Evolutionary conservation across 2,329 filamentous ascomycete species (phyloP), one percentile per base, ranked within the genome.

Genomic region (Sordariomycetes sp.): DNA sequence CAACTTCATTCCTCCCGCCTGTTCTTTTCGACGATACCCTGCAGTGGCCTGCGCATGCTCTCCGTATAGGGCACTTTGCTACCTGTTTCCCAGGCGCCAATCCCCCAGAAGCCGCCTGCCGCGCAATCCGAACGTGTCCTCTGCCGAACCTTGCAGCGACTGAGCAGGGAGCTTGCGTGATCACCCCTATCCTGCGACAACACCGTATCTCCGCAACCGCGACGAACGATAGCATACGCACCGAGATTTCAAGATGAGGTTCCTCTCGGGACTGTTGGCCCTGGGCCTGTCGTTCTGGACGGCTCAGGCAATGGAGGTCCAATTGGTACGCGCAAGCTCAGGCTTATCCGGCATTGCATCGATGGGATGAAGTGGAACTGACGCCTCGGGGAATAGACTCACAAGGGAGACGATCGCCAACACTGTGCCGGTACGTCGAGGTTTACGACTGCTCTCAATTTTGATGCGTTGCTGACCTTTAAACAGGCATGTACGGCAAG

Each of bases 401-500:
- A 92, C 54, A 75, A 78, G 36, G 75, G 84, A 33, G 72, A 80
- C 23, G 83, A 90, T 51, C 71, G 78, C 51, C 84, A 94, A 64
- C 75, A 82, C 74, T 95, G 90, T 65, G 67, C 73, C 36, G 75
- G 70, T 73, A 55, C 38, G 64, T 45, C 4, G 17, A 11, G 7
- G n/a, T 12, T 27, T 6, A 6, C 6, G 6, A 16, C 25, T 10
- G 14, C 25, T 8, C 25, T 8, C n/a, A 14, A 8, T n/a, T n/a
- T n/a, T n/a, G n/a, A n/a, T 8, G 23, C 20, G 7, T 11, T 32
- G 23, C 40, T 48, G 18, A 53, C 35, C 21, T 19, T 10, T 17
- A 11, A 26, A 66, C 70, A 66, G 86, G 90, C 64, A 95, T 96
- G 88, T 96, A 95, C 66, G 88, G 84, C 63, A 80, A 77, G 54